Evolutionary conservation across 1,284 basidiomycete species (phyloP), one percentile per base, ranked within the genome.

Genomic region (Marasmius oreades): DNA sequence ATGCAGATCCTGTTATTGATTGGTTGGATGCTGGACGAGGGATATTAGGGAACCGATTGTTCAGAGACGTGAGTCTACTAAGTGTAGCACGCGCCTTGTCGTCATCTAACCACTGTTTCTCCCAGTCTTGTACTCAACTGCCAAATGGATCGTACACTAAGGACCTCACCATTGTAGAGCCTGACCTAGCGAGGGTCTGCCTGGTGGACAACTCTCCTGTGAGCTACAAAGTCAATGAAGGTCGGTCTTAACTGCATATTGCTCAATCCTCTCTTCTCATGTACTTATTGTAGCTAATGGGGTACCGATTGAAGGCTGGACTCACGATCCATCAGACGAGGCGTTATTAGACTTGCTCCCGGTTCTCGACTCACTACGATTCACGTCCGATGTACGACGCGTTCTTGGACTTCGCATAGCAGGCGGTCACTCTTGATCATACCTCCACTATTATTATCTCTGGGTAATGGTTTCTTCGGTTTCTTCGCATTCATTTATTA

Each of bases 231-330:
- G 84, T 93, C 64, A 95, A 98, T 69, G 92, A 94, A 84, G 90
- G 95, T 94, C 56, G 67, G 87, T 74, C 33, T n/a, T 28, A 31
- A 43, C 20, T 55, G 46, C 18, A 1, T 53, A 20, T 52, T 2
- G 6, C 39, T 44, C 28, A 18, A 45, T 39, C 31, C 18, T 57
- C 24, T 11, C 43, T 12, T n/a, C 22, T 45, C 48, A 51, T 59
- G 43, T 53, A 26, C 20, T 16, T 18, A 46, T 51, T 50, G 22
- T 66, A 93, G 95, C 93, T 47, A 99, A 99, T 71, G 96, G 95
- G 47, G 94, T 99, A 64, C 97, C 96, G 33, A 94, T 99, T 69
- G 96, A 99, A 77, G 96, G 96, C 45, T 99, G 96, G 96, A 98
- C 95, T 18, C 90, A 95, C 61, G 97, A 99, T 72, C 95, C 95